Evolutionary conservation across 2,329 filamentous ascomycete species (phyloP), one percentile per base, ranked within the genome.

Genomic region (Scytalidium lignicola): DNA sequence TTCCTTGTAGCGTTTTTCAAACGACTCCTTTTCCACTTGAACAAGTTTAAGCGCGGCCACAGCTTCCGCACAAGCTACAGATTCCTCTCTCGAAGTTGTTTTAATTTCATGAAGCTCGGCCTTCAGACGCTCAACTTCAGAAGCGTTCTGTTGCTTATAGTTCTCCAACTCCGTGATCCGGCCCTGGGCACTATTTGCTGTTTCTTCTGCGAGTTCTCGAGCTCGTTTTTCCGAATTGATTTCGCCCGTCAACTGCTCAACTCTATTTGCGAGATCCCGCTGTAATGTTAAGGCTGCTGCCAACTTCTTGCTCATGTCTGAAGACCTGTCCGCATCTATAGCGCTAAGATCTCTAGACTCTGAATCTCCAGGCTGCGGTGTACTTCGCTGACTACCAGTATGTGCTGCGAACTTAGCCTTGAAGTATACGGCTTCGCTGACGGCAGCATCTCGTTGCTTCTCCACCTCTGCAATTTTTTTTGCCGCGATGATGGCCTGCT

Each of bases 381-480:
- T 78, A 61, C 75, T 76, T 40, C 74, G 74, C 46, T 82, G 77
- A 58, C 85, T 90, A n/a, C 75, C 76, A 32, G 79, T 83, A 55
- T 90, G 86, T 7, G 90, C 91, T 23, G 91, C 91, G 46, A 96
- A 74, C 64, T 90, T 96, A 2, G 95, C 90, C 64, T 95, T 96
- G 28, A 91, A 89, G 67, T 97, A 97, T 0, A 93, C 87, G 1
- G 93, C 93, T 70, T 99, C 95, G 59, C 86, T 88, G 47, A 99
- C 85, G n/a, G 93, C 93, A 39, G 86, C 84, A 68, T 99, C 93
- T 45, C 95, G 81, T 71, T 99, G 93, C 64, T 88, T 91, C 65
- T 99, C 93, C 1, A 95, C 86, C 65, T 96, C 91, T 1, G 92
- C 91, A 53, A 99, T 91, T 53, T 92, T 83, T 66, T 86, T 91